Conservation (phyloP, 176 grass and related monocot genomes). For the Aegilops tauschii region DNA sequence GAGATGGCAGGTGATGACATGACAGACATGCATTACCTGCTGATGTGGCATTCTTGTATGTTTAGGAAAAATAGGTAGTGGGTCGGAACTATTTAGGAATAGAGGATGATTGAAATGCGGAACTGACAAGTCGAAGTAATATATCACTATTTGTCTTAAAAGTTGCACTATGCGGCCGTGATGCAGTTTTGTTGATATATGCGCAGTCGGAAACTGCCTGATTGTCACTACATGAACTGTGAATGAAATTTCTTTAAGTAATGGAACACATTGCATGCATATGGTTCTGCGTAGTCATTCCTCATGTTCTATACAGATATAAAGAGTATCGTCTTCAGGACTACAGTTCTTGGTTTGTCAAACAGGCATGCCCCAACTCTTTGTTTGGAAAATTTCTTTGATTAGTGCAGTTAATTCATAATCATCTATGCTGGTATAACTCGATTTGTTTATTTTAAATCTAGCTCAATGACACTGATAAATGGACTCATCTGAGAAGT, state of each 20-base stretch:
- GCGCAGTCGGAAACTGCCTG: not conserved
- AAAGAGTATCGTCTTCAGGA: slow-evolving; percentile 95
- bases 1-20: no score
- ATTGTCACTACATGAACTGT: not conserved
- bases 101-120: not conserved
- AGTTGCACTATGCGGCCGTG: not conserved
- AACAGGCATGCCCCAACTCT: slow-evolving; percentile 56
- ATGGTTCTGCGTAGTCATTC: not conserved
- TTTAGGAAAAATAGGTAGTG: no score
- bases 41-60: no score
- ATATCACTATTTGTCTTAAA: not conserved
- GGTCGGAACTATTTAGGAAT: no score
- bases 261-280: not conserved
- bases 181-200: not conserved
- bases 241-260: not conserved
- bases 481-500: slow-evolving; percentile 84
- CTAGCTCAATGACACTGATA: slow-evolving; percentile 74
- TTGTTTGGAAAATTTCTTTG: not conserved
- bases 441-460: slow-evolving; percentile 8
- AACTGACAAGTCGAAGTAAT: not conserved
- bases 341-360: slow-evolving; percentile 96
- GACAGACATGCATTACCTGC: no score
- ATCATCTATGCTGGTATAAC: not conserved
- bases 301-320: slow-evolving; percentile 54
- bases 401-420: slow-evolving; percentile 15